A percentile compares a stretch with the other conserved stretches of the same genome.
These are phyloP conservation scores for Penicillium sp. DNA, from an alignment of 2,329 filamentous ascomycete genomes.

Conservation along the genomic window DNA sequence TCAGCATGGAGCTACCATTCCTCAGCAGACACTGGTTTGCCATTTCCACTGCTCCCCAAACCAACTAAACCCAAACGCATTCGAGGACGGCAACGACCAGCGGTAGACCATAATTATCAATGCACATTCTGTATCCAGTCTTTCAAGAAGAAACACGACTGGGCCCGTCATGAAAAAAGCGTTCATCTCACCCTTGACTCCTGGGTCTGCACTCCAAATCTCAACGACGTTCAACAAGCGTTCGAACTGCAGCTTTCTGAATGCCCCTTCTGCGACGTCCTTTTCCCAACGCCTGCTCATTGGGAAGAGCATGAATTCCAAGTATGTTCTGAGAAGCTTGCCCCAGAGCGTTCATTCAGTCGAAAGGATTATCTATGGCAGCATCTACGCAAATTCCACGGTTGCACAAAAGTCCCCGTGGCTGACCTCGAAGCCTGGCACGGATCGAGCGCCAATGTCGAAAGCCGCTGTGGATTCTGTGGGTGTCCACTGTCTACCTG, in stretches of 20 bases:
- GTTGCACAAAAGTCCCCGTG: conserved; percentile 50
- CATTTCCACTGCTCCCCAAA: conserved; percentile 25
- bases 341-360: conserved; percentile 55
- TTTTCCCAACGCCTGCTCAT: conserved; percentile 48
- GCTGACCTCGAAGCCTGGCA: conserved; percentile 58
- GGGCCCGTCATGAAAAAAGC: conserved; percentile 53
- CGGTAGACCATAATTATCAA: conserved; percentile 33
- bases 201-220: conserved; percentile 34
- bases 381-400: conserved; percentile 56
- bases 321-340: conserved; percentile 53
- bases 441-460: conserved; percentile 51
- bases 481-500: conserved; percentile 49
- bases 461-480: conserved; percentile 57
- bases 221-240: conserved; percentile 18
- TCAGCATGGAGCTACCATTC: conserved; percentile 39
- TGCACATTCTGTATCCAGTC: conserved; percentile 53
- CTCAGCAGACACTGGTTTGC: conserved; percentile 18
- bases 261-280: conserved; percentile 53
- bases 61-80: conserved; percentile 8
- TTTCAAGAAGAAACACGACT: conserved; percentile 53
- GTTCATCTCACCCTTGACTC: conserved; percentile 51
- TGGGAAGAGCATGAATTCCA: conserved; percentile 54
- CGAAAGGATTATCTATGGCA: conserved; percentile 59
- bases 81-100: conserved; percentile 1
- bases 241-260: conserved; percentile 1